These are phyloP conservation scores for Trichoderma cornu-damae DNA, from an alignment of 2,329 filamentous ascomycete species.

Conservation along the genomic window DNA sequence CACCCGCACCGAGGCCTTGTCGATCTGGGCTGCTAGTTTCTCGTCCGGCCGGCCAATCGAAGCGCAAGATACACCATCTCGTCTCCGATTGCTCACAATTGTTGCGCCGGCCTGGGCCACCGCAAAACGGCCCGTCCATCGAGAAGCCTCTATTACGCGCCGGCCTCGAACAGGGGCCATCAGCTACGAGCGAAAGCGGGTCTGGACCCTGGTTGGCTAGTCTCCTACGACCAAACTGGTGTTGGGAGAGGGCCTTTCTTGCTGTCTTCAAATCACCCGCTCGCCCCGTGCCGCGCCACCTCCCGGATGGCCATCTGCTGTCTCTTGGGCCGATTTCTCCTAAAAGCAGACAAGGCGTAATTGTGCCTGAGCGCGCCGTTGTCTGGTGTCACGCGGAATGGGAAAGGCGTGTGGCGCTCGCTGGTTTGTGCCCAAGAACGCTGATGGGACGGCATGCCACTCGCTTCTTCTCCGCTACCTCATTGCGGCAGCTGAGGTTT, in stretches of 20 bases:
- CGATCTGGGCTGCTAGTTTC: slow-evolving; percentile 23
- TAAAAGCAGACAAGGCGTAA: slow-evolving; percentile 1
- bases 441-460: slow-evolving; percentile 4
- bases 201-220: slow-evolving; percentile 18
- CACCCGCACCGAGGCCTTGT: slow-evolving; percentile 20
- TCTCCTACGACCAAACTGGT: slow-evolving; percentile 10
- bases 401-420: not conserved
- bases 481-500: slow-evolving; percentile 1
- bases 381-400: slow-evolving; percentile 6
- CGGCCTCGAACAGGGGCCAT: slow-evolving; percentile 39
- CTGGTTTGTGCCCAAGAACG: not conserved
- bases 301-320: slow-evolving; percentile 20
- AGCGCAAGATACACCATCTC: slow-evolving; percentile 32
- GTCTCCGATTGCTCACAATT: slow-evolving; percentile 45
- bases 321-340: slow-evolving; percentile 11
- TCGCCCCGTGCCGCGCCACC: slow-evolving; percentile 36
- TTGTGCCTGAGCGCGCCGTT: slow-evolving; percentile 10
- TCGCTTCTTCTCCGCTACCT: slow-evolving; percentile 3
- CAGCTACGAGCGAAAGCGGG: slow-evolving; percentile 18
- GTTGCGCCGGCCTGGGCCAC: slow-evolving; percentile 34
- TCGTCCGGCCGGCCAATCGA: slow-evolving; percentile 37
- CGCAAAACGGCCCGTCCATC: slow-evolving; percentile 39
- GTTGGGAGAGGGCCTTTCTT: slow-evolving; percentile 18
- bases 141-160: slow-evolving; percentile 50
- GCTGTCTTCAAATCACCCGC: slow-evolving; percentile 15